Percentiles rank a stretch among this genome's conserved stretches.
These are phyloP conservation scores for Ceratocystis alfenasii DNA, from an alignment of 2,329 filamentous ascomycete genomes.

Conservation along the genomic window DNA sequence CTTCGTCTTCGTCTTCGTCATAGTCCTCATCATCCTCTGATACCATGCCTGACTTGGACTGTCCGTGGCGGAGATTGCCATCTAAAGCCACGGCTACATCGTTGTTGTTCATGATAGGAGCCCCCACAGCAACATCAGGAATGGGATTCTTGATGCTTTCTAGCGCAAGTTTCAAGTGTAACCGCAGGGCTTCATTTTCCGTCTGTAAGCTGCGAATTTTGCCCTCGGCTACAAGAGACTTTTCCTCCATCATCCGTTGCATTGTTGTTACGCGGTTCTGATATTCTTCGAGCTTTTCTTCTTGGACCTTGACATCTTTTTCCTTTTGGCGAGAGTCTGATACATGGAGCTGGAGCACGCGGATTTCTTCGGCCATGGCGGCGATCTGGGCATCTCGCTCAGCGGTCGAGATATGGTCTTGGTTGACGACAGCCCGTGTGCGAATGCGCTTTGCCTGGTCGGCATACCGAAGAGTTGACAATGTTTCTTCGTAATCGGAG, in stretches of 20 bases:
- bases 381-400: conserved; percentile 89
- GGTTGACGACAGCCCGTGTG: conserved; percentile 86
- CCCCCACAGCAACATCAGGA: conserved; percentile 40
- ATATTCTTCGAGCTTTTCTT: conserved; percentile 85
- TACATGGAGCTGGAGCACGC: conserved; percentile 64
- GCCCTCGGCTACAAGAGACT: conserved; percentile 75
- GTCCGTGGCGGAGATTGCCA: conserved; percentile 26
- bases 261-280: conserved; percentile 79
- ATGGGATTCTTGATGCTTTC: conserved; percentile 87
- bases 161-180: conserved; percentile 79
- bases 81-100: conserved; percentile 25
- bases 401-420: conserved; percentile 82
- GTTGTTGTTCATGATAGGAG: conserved; percentile 26
- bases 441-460: conserved; percentile 97
- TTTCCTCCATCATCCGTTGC: conserved; percentile 95
- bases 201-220: conserved; percentile 85
- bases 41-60: background rate
- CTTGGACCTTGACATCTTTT: conserved; percentile 63
- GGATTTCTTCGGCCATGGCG: conserved; percentile 93
- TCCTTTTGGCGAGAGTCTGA: conserved; percentile 55
- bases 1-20: conserved; percentile 42
- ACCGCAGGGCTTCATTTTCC: conserved; percentile 76
- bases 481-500: conserved; percentile 90
- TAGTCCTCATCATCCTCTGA: conserved; percentile 29
- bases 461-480: conserved; percentile 90